A percentile compares a stretch with the other conserved stretches of the same genome.
Conservation (phyloP, 257 asterid genomes). For the Pogostemon cablin region DNA sequence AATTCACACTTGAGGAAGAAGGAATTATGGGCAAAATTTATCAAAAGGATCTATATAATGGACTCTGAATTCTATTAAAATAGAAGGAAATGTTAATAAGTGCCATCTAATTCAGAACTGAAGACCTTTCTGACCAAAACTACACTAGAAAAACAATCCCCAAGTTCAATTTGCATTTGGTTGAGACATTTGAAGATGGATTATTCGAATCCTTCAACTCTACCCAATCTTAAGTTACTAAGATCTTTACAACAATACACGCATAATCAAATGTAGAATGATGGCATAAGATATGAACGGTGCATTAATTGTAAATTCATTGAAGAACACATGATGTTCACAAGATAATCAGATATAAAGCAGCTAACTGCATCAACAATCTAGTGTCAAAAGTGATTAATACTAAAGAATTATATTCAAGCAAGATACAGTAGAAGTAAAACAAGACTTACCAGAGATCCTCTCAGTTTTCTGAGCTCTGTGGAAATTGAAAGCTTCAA, state of each 20-base stretch:
- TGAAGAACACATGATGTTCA: conserved; percentile 8
- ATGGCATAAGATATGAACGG: conserved; percentile 6
- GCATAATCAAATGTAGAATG: not conserved
- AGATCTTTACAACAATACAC: not conserved
- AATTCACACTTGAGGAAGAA: not conserved
- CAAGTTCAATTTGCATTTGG: not conserved
- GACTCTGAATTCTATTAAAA: too few relatives aligned
- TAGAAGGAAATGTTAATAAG: not conserved
- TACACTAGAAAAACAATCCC: not conserved
- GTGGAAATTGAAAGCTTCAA: conserved; percentile 42
- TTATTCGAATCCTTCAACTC: not conserved
- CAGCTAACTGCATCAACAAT: conserved; percentile 18
- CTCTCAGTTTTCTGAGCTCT: conserved; percentile 47
- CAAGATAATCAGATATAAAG: not conserved
- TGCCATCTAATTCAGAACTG: conserved; percentile 5
- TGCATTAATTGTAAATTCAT: not conserved
- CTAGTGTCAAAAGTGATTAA: not conserved
- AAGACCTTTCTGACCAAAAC: not conserved
- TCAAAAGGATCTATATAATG: not conserved
- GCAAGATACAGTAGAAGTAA: conserved; percentile 9
- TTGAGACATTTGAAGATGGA: not conserved
- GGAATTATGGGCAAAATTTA: not conserved
- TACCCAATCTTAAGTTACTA: not conserved
- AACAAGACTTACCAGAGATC: conserved; percentile 42
- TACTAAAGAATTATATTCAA: not conserved